Evolutionary conservation across 345 rosid species (phyloP), one percentile per base, ranked within the genome.

Genomic region (Eutrema heterophyllum): DNA sequence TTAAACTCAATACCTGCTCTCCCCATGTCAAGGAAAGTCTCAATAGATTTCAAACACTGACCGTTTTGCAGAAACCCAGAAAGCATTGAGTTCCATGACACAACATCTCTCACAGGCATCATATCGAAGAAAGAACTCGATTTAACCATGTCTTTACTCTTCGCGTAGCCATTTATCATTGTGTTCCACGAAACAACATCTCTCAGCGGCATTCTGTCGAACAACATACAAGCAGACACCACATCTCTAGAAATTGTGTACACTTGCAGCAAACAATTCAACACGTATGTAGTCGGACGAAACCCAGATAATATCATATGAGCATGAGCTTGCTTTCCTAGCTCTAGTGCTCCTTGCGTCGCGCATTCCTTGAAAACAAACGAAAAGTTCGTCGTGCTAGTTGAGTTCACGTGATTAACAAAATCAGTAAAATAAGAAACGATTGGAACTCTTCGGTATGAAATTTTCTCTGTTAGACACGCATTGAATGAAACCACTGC

Each of bases 71-170:
- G 21, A 79, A 71, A 94, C 46, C 95, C 98, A 0, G 98, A 94
- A 54, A 91, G 72, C 86, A 94, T 64, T 0, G 95, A 89, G 75
- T 94, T 94, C 98, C 97, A 94, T 3, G 98, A 89, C 50, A 89
- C 79, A 43, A 83, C 88, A 70, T 94, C 98, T 78, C 88, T 87
- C 50, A 62, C 50, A 4, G 90, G 92, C 91, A 89, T 94, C 40
- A 5, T 62, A 48, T 77, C 45, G 53, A 94, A 94, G 50, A 84
- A 67, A 1, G 9, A 57, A 56, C 9, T 82, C 4, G 96, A 96
- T 44, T 73, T 71, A 6, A 48, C 80, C 88, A 94, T 84, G 16
- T 83, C 64, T 40, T 84, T 88, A 76, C 72, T 39, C 46, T 80
- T 79, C 7, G 86, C 90, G 52, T 84, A 87, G 5, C 90, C 89